phyloP scores from a whole-genome alignment of 2,329 filamentous ascomycete genomes.

The Niveomyces coronatus region DNA sequence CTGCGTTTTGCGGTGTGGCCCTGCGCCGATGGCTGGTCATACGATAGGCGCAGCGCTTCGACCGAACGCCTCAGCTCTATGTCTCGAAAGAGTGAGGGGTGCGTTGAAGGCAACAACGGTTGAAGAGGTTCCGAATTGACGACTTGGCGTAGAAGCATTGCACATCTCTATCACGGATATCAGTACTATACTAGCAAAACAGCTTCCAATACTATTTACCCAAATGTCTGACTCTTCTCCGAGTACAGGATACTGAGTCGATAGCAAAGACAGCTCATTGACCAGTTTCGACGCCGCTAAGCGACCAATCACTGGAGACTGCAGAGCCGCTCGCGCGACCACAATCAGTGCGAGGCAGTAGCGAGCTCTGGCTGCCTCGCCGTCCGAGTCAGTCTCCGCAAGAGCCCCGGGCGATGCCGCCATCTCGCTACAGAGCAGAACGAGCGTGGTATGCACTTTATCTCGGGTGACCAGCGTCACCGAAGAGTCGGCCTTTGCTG shows the following conservation, averaged over 20 bases:
- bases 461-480: slow-evolving; percentile 16
- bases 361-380: slow-evolving; percentile 20
- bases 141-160: slow-evolving; percentile 4
- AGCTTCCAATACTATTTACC: slow-evolving; percentile 21
- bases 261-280: slow-evolving; percentile 29
- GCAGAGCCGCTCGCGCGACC: slow-evolving; percentile 26
- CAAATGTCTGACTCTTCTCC: slow-evolving; percentile 29
- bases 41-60: slow-evolving; percentile 19
- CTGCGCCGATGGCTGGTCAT: slow-evolving; percentile 9
- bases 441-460: slow-evolving; percentile 29
- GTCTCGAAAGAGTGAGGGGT: slow-evolving; percentile 14
- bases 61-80: slow-evolving; percentile 19
- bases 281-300: slow-evolving; percentile 33
- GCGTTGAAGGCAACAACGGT: slow-evolving; percentile 1
- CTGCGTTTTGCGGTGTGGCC: background rate
- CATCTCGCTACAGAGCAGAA: slow-evolving; percentile 33
- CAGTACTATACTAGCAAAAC: background rate
- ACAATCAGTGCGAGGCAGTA: slow-evolving; percentile 29
- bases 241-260: slow-evolving; percentile 20
- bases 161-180: slow-evolving; percentile 6
- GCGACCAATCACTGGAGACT: slow-evolving; percentile 24
- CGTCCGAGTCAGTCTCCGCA: slow-evolving; percentile 17
- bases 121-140: background rate
- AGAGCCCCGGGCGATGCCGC: slow-evolving; percentile 23
- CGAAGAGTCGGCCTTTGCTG: slow-evolving; percentile 12